These are phyloP conservation scores for Pichia sp. DNA, from an alignment of 1,139 yeast species.

Conservation along the genomic window DNA sequence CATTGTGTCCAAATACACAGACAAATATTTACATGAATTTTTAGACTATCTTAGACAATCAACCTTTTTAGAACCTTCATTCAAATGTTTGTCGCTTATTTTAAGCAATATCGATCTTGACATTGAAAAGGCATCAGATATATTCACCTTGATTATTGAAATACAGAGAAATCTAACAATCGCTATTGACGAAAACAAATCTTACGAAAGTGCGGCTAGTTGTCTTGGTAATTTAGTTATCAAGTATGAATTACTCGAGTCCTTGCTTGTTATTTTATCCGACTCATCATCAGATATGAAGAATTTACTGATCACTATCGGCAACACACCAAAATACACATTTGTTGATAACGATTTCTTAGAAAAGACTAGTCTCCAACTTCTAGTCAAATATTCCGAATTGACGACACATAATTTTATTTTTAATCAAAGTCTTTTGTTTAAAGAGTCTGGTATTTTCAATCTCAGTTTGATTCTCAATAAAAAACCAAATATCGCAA, in stretches of 20 bases:
- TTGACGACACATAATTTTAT: slow-evolving; percentile 23
- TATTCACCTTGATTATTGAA: slow-evolving; percentile 27
- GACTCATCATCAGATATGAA: neutral
- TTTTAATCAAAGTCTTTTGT: slow-evolving; percentile 33
- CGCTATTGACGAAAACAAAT: slow-evolving; percentile 25
- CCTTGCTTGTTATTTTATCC: slow-evolving; percentile 15
- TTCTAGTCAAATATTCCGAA: slow-evolving; percentile 25
- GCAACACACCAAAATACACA: slow-evolving; percentile 29
- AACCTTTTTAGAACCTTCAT: slow-evolving; percentile 17
- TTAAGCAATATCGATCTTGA: slow-evolving; percentile 28
- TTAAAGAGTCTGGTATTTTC: slow-evolving; percentile 57
- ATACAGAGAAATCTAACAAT: slow-evolving; percentile 12
- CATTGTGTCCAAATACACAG: slow-evolving; percentile 40
- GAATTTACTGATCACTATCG: slow-evolving; percentile 19
- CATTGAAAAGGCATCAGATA: slow-evolving; percentile 24
- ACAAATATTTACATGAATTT: slow-evolving; percentile 36
- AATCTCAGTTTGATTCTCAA: slow-evolving; percentile 62
- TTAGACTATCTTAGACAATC: slow-evolving; percentile 30
- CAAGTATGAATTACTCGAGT: slow-evolving; percentile 17
- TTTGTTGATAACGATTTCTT: slow-evolving; percentile 19
- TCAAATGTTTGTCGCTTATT: slow-evolving; percentile 41
- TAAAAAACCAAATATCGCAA: slow-evolving; percentile 51
- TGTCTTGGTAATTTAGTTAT: slow-evolving; percentile 35
- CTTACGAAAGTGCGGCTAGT: slow-evolving; percentile 36
- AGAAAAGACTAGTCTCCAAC: slow-evolving; percentile 8